Conservation (phyloP, 2,329 filamentous ascomycete species). For the Exserohilum rostratum region DNA sequence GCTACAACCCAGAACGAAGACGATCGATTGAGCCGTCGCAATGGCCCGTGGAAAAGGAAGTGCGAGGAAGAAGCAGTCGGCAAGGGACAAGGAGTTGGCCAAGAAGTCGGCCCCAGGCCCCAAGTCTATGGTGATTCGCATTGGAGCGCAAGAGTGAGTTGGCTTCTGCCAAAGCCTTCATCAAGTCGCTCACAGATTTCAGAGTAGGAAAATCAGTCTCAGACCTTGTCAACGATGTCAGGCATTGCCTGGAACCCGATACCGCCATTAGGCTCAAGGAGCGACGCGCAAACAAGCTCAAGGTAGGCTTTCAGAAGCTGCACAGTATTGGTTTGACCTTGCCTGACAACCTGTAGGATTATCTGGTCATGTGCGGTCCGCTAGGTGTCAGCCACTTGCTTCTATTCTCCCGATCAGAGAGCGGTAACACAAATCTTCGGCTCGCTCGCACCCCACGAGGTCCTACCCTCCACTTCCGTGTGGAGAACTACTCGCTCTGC, state of each 20-base stretch:
- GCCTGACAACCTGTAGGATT: slow-evolving; percentile 84
- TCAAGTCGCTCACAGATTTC: neutral
- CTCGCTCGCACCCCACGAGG: slow-evolving; percentile 86
- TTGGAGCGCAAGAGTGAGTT: slow-evolving; percentile 77
- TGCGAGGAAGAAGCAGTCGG: slow-evolving; percentile 44
- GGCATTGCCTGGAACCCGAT: slow-evolving; percentile 92
- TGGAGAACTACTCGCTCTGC: slow-evolving; percentile 91
- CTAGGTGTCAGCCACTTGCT: slow-evolving; percentile 91
- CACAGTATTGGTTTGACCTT: slow-evolving; percentile 65
- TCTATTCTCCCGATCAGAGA: slow-evolving; percentile 87
- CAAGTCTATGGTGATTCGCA: slow-evolving; percentile 98
- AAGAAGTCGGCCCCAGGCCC: slow-evolving; percentile 72
- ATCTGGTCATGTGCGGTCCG: slow-evolving; percentile 92
- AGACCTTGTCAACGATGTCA: slow-evolving; percentile 89
- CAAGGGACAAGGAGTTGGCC: slow-evolving; percentile 37
- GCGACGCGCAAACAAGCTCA: slow-evolving; percentile 22
- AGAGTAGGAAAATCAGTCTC: slow-evolving; percentile 83
- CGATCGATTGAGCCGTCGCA: slow-evolving; percentile 12
- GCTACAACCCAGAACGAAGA: slow-evolving; percentile 3
- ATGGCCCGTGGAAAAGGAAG: slow-evolving; percentile 42
- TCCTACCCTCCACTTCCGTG: slow-evolving; percentile 90
- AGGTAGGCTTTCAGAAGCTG: slow-evolving; percentile 1
- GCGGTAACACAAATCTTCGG: slow-evolving; percentile 90
- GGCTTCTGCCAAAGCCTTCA: neutral
- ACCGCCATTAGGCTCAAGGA: slow-evolving; percentile 85